phyloP scores from a whole-genome alignment of 441 rosid species.

The Arabidopsis hybrid region DNA sequence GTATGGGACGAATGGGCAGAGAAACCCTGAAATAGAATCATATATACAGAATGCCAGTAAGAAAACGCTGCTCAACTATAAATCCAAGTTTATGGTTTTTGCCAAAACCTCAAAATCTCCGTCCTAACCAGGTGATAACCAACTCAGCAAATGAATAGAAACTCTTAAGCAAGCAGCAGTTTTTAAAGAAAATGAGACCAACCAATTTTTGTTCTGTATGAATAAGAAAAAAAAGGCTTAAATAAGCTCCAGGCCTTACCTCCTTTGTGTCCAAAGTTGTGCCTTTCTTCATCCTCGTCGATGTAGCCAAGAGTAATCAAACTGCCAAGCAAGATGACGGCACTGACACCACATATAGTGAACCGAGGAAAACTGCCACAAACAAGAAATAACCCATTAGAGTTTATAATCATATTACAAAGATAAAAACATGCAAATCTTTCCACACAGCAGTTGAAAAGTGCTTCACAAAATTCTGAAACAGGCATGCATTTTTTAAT shows the following conservation, averaged over 20 bases:
- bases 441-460: neutral
- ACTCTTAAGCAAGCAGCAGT: conserved; percentile 1
- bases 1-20: conserved; percentile 73
- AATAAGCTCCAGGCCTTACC: conserved; percentile 46
- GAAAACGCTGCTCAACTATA: neutral
- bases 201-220: neutral
- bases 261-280: conserved; percentile 78
- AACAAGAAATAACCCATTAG: conserved; percentile 17
- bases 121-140: conserved; percentile 13
- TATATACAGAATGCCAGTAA: neutral
- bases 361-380: conserved; percentile 60
- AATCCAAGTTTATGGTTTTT: neutral
- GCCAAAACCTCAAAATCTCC: neutral
- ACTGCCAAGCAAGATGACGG: conserved; percentile 64
- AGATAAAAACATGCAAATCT: conserved; percentile 1
- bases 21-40: conserved; percentile 59
- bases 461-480: neutral
- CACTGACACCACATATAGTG: conserved; percentile 59
- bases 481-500: neutral
- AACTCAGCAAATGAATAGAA: conserved; percentile 3
- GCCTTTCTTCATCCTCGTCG: conserved; percentile 76
- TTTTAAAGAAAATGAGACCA: neutral
- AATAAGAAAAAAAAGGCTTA: conserved; percentile 7
- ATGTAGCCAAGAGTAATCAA: conserved; percentile 66
- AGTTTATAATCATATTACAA: conserved; percentile 15